Conservation (phyloP, 2,329 filamentous ascomycete genomes). For the Sarocladium oryzae region DNA sequence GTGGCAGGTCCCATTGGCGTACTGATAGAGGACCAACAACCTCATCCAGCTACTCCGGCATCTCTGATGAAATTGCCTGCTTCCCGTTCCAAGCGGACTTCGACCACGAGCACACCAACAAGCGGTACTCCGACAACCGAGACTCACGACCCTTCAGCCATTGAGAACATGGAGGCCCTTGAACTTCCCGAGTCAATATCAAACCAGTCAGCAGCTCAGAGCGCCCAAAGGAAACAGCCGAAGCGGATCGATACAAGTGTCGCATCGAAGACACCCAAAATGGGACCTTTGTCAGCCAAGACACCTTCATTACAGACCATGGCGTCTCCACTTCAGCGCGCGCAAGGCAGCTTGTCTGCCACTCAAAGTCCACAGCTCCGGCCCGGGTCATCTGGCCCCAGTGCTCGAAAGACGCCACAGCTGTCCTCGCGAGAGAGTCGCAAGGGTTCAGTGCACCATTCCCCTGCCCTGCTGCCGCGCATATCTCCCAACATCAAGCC, state of each 20-base stretch:
- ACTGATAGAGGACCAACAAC: slow-evolving; percentile 27
- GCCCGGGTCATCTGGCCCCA: slow-evolving; percentile 42
- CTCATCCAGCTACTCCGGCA: slow-evolving; percentile 73
- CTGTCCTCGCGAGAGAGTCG: slow-evolving; percentile 52
- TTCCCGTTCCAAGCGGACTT: slow-evolving; percentile 43
- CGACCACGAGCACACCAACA: slow-evolving; percentile 24
- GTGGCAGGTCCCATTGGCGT: slow-evolving; percentile 9
- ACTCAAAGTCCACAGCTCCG: slow-evolving; percentile 59
- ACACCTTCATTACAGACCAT: slow-evolving; percentile 43
- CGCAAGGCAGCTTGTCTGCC: slow-evolving; percentile 41
- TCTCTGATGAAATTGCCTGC: slow-evolving; percentile 74
- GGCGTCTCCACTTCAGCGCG: slow-evolving; percentile 42
- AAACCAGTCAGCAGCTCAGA: slow-evolving; percentile 16
- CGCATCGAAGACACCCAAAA: slow-evolving; percentile 25
- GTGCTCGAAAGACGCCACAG: slow-evolving; percentile 47
- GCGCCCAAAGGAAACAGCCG: slow-evolving; percentile 11
- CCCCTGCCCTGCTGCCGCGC: slow-evolving; percentile 77
- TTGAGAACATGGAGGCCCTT: slow-evolving; percentile 51
- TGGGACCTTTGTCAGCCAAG: slow-evolving; percentile 39
- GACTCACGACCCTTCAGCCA: slow-evolving; percentile 33
- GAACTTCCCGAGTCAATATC: slow-evolving; percentile 66
- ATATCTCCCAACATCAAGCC: slow-evolving; percentile 96
- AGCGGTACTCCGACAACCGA: slow-evolving; percentile 27
- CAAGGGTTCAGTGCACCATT: slow-evolving; percentile 72
- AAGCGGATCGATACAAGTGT: slow-evolving; percentile 37